Evolutionary conservation across 78 protist species (phyloP), one percentile per base, ranked within the genome.

Genomic region (Dictyostelium brefeldianum): DNA sequence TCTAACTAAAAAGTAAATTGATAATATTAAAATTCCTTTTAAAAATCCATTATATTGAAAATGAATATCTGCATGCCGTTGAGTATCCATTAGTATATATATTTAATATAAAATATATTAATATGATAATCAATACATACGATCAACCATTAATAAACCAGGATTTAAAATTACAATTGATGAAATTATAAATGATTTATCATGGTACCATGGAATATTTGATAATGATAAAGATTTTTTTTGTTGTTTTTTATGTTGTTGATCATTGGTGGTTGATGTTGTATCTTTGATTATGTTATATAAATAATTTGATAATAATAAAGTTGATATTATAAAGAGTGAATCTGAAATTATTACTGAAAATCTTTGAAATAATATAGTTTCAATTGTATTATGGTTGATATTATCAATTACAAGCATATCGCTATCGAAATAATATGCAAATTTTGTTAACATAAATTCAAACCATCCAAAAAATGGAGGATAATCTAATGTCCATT

Each of bases 401-500:
- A 77, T n/a, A 10, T 83, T 71, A 20, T 50, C 22, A 47, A 97
- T 51, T 15, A 25, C 25, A 6, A 97, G 69, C 97, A 98, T 98
- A 4, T 18, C 36, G 2, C 70, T 57, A 57, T 98, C 99, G 62
- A 90, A 20, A 71, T n/a, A 31, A 22, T 25, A 6, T 6, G 98
- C 98, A 20, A 89, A 12, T 46, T 41, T 69, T 10, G 98, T 50
- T 4, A 98, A 81, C 2, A 43, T 2, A 43, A 78, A 75, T 89
- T 99, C 99, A 29, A 98, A 98, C 95, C 94, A 98, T 2, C 99
- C 99, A 90, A 99, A 99, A 51, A 98, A 81, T 5, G 99, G 99
- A 31, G 99, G 99, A 59, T 99, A 99, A 70, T 99, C 99, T 29
- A 99, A 95, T 17, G 99, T 98, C 99, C 99, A 98, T 18, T 75